Evolutionary conservation across 495 filamentous ascomycete genomes (phyloP).

Genomic region (Trichoderma virens): DNA sequence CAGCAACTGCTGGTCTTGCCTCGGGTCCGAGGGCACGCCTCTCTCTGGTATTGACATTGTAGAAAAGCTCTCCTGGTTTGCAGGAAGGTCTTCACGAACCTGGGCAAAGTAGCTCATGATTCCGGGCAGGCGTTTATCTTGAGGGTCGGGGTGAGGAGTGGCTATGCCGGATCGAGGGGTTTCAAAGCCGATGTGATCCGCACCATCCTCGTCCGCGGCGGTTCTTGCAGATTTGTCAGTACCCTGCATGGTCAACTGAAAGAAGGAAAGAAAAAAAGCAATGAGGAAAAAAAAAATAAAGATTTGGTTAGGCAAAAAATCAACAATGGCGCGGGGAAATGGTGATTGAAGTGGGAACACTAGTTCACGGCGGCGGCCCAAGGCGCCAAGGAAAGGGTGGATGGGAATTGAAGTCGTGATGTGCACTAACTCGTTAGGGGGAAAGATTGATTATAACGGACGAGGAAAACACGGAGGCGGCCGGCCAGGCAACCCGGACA

Average conservation of each 20-base stretch:
- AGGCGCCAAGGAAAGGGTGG: background rate
- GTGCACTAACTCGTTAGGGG: slow-evolving; percentile 7
- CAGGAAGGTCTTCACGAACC: slow-evolving; percentile 68
- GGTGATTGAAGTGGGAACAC: slow-evolving; percentile 12
- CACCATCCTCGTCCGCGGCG: slow-evolving; percentile 56
- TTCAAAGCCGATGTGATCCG: slow-evolving; percentile 72
- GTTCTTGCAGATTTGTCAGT: slow-evolving; percentile 42
- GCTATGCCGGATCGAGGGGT: slow-evolving; percentile 78
- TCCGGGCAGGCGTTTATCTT: slow-evolving; percentile 83
- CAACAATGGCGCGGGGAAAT: slow-evolving; percentile 7
- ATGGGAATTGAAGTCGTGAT: slow-evolving; percentile 2
- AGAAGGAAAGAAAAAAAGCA: slow-evolving; percentile 14
- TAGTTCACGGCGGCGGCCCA: slow-evolving; percentile 13
- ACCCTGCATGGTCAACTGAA: slow-evolving; percentile 25
- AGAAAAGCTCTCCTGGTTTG: slow-evolving; percentile 15
- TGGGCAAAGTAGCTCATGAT: slow-evolving; percentile 94
- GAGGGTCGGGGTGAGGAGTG: slow-evolving; percentile 81
- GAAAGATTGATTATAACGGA: background rate
- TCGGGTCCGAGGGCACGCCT: background rate
- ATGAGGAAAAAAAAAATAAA: slow-evolving; percentile 11
- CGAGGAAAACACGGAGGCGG: slow-evolving; percentile 5
- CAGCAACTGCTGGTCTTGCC: slow-evolving; percentile 1
- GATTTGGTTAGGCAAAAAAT: slow-evolving; percentile 9
- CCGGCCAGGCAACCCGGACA: background rate
- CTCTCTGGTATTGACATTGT: background rate